These are phyloP conservation scores for Erythrophleum fordii DNA, from an alignment of 306 rosid genomes.

Conservation along the genomic window DNA sequence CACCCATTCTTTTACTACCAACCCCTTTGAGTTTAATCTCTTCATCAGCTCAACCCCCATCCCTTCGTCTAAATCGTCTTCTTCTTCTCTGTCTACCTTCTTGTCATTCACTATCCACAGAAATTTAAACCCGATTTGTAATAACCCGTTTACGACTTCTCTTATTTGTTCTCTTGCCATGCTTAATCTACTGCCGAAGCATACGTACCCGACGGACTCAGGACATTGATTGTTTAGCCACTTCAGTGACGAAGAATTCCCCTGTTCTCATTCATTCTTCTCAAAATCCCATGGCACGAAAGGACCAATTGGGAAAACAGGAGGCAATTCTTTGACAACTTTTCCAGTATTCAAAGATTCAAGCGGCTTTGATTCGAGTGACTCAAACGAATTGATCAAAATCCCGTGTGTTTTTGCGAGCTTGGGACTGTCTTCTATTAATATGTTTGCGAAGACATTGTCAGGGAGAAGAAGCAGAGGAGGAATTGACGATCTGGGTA, in stretches of 20 bases:
- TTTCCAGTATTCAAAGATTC: slow-evolving; percentile 41
- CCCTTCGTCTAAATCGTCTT: slow-evolving; percentile 37
- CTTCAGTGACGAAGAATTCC: neutral
- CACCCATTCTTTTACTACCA: slow-evolving; percentile 60
- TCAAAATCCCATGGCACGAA: slow-evolving; percentile 46
- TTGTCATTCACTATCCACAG: slow-evolving; percentile 67
- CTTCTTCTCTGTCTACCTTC: slow-evolving; percentile 58
- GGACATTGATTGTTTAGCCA: slow-evolving; percentile 57
- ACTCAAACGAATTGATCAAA: slow-evolving; percentile 45
- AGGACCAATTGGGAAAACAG: slow-evolving; percentile 46
- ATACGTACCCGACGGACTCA: slow-evolving; percentile 55
- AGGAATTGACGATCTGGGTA: slow-evolving; percentile 50
- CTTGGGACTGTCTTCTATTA: slow-evolving; percentile 33
- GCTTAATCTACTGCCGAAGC: slow-evolving; percentile 62
- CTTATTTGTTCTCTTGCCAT: slow-evolving; percentile 49
- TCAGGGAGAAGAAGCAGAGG: slow-evolving; percentile 31
- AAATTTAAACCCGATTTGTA: slow-evolving; percentile 51
- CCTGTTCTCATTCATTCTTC: neutral
- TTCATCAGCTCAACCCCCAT: slow-evolving; percentile 47
- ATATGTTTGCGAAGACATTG: slow-evolving; percentile 17
- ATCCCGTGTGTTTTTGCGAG: slow-evolving; percentile 40
- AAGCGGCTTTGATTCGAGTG: slow-evolving; percentile 37
- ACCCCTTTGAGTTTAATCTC: slow-evolving; percentile 43
- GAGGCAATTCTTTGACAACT: slow-evolving; percentile 38
- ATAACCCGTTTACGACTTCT: slow-evolving; percentile 58